Percentiles rank a stretch among this genome's conserved stretches.
Evolutionary conservation across 2,329 filamentous ascomycete genomes (phyloP).

Genomic region (Emericellopsis atlantica): DNA sequence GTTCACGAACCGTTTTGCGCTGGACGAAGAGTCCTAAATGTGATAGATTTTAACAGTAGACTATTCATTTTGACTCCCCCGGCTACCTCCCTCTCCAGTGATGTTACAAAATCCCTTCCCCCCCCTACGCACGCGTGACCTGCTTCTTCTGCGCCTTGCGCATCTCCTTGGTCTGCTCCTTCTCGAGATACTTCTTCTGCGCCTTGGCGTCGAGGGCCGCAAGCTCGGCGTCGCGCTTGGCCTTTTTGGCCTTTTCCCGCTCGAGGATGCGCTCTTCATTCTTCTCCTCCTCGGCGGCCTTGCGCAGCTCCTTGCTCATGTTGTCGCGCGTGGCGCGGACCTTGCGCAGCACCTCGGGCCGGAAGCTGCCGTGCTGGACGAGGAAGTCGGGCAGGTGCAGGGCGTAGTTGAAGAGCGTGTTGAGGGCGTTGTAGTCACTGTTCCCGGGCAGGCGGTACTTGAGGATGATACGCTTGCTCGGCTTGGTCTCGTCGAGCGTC

Average conservation of each 20-base stretch:
- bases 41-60: neutral
- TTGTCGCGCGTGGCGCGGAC: constrained; percentile 70
- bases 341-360: constrained; percentile 79
- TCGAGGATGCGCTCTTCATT: constrained; percentile 63
- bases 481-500: constrained; percentile 70
- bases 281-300: constrained; percentile 66
- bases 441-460: constrained; percentile 56
- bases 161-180: constrained; percentile 63
- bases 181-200: constrained; percentile 75
- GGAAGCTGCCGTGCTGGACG: constrained; percentile 68
- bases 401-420: constrained; percentile 71
- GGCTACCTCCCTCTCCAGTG: no score
- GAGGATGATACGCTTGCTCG: constrained; percentile 79
- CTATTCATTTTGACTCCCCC: neutral
- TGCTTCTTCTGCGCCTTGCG: constrained; percentile 42
- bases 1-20: constrained; percentile 50
- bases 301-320: constrained; percentile 66
- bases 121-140: constrained; percentile 34
- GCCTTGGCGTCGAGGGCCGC: constrained; percentile 67
- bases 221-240: constrained; percentile 76
- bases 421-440: constrained; percentile 50
- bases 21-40: constrained; percentile 26
- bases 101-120: neutral
- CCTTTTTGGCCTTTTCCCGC: constrained; percentile 68
- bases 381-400: constrained; percentile 76